A percentile compares a stretch with the other conserved stretches of the same genome.
These are phyloP conservation scores for Cardamine resedifolia DNA, from an alignment of 345 rosid species.

Conservation along the genomic window DNA sequence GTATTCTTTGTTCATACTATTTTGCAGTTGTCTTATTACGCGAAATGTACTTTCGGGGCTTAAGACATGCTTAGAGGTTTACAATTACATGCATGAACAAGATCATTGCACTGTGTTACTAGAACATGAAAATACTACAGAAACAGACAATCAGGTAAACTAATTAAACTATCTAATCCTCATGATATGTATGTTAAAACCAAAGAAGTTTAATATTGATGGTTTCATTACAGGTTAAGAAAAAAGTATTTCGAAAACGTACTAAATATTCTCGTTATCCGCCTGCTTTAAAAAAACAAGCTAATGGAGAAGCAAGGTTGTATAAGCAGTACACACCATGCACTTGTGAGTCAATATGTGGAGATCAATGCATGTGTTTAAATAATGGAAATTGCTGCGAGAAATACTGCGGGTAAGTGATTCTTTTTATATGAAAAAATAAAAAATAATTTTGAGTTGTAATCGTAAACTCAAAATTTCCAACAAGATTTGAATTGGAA, in stretches of 20 bases:
- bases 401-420: conserved; percentile 90
- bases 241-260: conserved; percentile 32
- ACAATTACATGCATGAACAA: conserved; percentile 60
- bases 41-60: conserved; percentile 68
- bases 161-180: background rate
- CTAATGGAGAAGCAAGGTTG: conserved; percentile 56
- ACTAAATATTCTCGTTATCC: conserved; percentile 70
- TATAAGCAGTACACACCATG: conserved; percentile 87
- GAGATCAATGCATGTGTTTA: conserved; percentile 76
- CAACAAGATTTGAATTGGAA: no score
- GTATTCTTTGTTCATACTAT: background rate
- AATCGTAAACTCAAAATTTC: background rate
- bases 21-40: conserved; percentile 79
- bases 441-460: background rate
- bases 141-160: conserved; percentile 16
- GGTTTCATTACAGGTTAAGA: conserved; percentile 9
- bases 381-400: conserved; percentile 81
- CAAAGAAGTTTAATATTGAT: background rate
- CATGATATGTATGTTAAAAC: background rate
- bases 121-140: background rate
- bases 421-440: background rate
- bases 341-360: conserved; percentile 80
- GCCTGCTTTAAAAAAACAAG: conserved; percentile 61
- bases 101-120: background rate
- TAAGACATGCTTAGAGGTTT: conserved; percentile 82